A percentile compares a stretch with the other conserved stretches of the same genome.
phyloP scores from a whole-genome alignment of 768 basidiomycete species.

The Amanita rubescens region DNA sequence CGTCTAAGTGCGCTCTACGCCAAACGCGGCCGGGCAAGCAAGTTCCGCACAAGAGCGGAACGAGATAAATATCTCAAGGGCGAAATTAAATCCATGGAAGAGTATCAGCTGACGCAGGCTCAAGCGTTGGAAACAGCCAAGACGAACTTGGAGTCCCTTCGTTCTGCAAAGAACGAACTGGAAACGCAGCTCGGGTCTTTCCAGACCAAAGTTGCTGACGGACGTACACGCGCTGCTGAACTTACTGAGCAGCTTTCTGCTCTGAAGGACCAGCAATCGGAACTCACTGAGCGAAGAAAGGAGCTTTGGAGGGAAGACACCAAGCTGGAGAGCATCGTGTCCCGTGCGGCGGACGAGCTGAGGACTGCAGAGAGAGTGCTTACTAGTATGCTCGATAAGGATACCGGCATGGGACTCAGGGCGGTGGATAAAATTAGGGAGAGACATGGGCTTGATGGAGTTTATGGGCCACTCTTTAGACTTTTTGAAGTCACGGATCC shows the following conservation, averaged over 20 bases:
- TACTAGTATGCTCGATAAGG: constrained; percentile 97
- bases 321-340: constrained; percentile 71
- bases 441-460: constrained; percentile 67
- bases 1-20: constrained; percentile 70
- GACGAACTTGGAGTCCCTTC: constrained; percentile 40
- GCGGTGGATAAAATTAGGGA: constrained; percentile 83
- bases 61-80: constrained; percentile 76
- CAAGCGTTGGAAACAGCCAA: constrained; percentile 48
- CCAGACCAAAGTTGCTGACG: constrained; percentile 57
- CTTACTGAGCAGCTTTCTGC: constrained; percentile 50
- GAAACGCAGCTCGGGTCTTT: constrained; percentile 52
- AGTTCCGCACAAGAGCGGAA: constrained; percentile 77
- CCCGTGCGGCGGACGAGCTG: constrained; percentile 74
- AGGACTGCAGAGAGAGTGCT: constrained; percentile 72
- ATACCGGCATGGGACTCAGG: constrained; percentile 82
- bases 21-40: constrained; percentile 84
- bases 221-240: constrained; percentile 46
- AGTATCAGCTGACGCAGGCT: constrained; percentile 50
- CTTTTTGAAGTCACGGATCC: constrained; percentile 85
- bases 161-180: constrained; percentile 44
- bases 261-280: constrained; percentile 62
- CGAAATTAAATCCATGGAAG: constrained; percentile 68
- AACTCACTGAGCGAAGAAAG: constrained; percentile 75
- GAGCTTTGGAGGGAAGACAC: constrained; percentile 95
- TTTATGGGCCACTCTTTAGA: constrained; percentile 91